These are phyloP conservation scores for Polyplosphaeria fusca DNA, from an alignment of 495 filamentous ascomycete species.

Conservation along the genomic window DNA sequence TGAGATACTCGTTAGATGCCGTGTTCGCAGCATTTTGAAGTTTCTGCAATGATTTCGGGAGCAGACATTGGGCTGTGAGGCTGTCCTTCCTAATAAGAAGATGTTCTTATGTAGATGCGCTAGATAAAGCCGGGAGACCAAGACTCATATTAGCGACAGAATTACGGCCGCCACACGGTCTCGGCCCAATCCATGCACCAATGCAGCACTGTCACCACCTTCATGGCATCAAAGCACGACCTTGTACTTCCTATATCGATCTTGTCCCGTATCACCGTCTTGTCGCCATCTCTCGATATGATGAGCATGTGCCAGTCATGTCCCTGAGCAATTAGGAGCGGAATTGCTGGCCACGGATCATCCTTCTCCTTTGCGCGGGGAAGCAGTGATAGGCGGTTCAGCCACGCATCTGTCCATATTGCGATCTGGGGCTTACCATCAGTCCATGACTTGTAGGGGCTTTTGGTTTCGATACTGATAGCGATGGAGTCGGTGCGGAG, in stretches of 20 bases:
- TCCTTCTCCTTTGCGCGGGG: background rate
- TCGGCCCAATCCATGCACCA: conserved; percentile 28
- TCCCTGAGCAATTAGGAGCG: conserved; percentile 32
- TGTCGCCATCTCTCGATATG: conserved; percentile 21
- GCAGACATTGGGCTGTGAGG: too few species aligned
- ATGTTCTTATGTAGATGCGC: too few species aligned
- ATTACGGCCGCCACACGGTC: conserved; percentile 31
- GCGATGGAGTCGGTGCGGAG: conserved; percentile 21
- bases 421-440: conserved; percentile 30
- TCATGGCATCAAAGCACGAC: conserved; percentile 33
- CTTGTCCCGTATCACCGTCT: conserved; percentile 24
- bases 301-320: conserved; percentile 34
- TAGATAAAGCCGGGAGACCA: too few species aligned
- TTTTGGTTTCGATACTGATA: conserved; percentile 30
- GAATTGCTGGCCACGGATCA: conserved; percentile 20
- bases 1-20: too few species aligned
- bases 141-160: too few species aligned
- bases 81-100: too few species aligned
- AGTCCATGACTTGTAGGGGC: conserved; percentile 30
- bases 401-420: conserved; percentile 29
- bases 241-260: conserved; percentile 30
- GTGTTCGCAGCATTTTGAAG: too few species aligned
- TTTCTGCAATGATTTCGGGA: too few species aligned
- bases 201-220: conserved; percentile 24
- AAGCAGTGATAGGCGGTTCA: conserved; percentile 9